Percentiles rank a stretch among this genome's conserved stretches.
Evolutionary conservation across 2,329 filamentous ascomycete species (phyloP).

Genomic region (Curvularia verruculosa): DNA sequence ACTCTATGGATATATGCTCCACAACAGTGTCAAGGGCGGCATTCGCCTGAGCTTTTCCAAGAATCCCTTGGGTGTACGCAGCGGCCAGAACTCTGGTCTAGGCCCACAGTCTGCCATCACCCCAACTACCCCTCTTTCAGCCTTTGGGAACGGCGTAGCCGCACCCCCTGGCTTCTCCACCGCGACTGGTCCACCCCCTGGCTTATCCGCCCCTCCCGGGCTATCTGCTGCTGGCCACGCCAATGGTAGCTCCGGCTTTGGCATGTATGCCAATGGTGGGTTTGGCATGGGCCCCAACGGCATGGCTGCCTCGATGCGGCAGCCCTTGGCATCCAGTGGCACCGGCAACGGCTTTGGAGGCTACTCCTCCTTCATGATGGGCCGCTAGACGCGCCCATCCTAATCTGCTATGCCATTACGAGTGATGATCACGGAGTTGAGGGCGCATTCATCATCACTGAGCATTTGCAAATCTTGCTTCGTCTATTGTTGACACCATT

Average conservation of each 20-base stretch:
- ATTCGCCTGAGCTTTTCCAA: slow-evolving; percentile 97
- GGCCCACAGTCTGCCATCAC: slow-evolving; percentile 58
- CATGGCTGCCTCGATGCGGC: slow-evolving; percentile 44
- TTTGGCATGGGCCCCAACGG: slow-evolving; percentile 46
- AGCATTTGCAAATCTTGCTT: slow-evolving; percentile 39
- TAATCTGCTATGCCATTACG: slow-evolving; percentile 38
- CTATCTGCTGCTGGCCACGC: slow-evolving; percentile 54
- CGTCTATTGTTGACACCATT: slow-evolving; percentile 47
- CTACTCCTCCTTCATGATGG: slow-evolving; percentile 51
- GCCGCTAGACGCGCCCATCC: slow-evolving; percentile 34
- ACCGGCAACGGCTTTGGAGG: slow-evolving; percentile 41
- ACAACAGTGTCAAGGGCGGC: slow-evolving; percentile 92
- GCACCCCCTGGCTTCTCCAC: slow-evolving; percentile 65
- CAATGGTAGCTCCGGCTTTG: slow-evolving; percentile 41
- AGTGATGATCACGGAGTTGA: slow-evolving; percentile 46
- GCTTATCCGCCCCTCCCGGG: slow-evolving; percentile 76
- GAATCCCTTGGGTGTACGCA: slow-evolving; percentile 91
- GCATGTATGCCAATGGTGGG: slow-evolving; percentile 47
- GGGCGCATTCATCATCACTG: slow-evolving; percentile 38
- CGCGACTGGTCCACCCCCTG: slow-evolving; percentile 79
- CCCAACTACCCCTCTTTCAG: slow-evolving; percentile 60
- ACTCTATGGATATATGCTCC: slow-evolving; percentile 82
- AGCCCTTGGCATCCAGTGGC: slow-evolving; percentile 41
- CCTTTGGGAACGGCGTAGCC: slow-evolving; percentile 64
- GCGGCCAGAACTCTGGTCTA: slow-evolving; percentile 67